Evolutionary conservation across 257 asterid species (phyloP), one percentile per base, ranked within the genome.

Genomic region (Perilla frutescens): DNA sequence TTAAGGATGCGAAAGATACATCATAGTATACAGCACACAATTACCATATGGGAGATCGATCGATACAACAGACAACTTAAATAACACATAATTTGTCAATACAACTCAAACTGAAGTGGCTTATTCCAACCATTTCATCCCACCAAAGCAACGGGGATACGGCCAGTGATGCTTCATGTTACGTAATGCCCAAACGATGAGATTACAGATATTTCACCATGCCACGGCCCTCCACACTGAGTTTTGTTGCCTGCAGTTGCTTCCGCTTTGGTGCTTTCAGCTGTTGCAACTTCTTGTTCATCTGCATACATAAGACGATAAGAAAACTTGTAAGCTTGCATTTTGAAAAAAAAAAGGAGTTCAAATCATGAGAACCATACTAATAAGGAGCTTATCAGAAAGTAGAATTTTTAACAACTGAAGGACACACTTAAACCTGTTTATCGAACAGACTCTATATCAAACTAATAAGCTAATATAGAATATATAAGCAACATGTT

Each of bases 191-290:
- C 63, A 39, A 64, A 49, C 64, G 14, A 67, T 2, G 3, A 11
- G 39, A 15, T 79, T 79, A 94, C 37, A 94, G 87, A 76, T 94
- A 94, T 75, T 94, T 94, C 56, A 91, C 88, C 99, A 94, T 94
- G 64, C 96, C 96, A 43, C 98, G 99, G 15, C 97, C 97, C 87
- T 90, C 97, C 78, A 86, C 97, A 1, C 99, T 91, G 76, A 90
- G 90, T 77, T 87, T 94, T 8, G 98, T 86, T 10, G 99, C 99
- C 85, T 94, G 99, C 13, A 94, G 88, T 71, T 89, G 89, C 91
- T 83, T 91, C 71, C 87, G 77, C 83, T 91, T 91, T 0, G 96
- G 92, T 34, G 97, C 91, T 82, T 91, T 94, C 77, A 94, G 76
- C 53, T 91, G 96, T 70, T 94, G 97, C 90, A 94, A 70, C 80